These are phyloP conservation scores for Camellia sinensis DNA, from an alignment of 148 eudicot species.

Conservation along the genomic window DNA sequence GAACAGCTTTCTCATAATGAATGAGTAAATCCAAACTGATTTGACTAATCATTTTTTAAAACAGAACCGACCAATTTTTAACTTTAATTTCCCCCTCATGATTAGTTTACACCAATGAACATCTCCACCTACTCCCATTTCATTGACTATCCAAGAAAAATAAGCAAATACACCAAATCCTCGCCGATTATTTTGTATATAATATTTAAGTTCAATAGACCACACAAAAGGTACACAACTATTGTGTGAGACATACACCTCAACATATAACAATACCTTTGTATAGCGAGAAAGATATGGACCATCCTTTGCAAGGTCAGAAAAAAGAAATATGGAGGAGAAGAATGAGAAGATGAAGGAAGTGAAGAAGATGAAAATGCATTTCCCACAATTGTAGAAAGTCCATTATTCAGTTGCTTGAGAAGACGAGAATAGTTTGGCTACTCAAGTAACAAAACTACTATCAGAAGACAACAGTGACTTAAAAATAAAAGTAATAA, in stretches of 20 bases:
- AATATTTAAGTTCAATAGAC: neutral
- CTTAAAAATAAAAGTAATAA: constrained; percentile 4
- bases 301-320: constrained; percentile 3
- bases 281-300: neutral
- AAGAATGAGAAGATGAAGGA: neutral
- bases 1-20: too few species aligned
- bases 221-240: neutral
- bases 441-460: neutral
- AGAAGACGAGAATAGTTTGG: neutral
- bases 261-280: neutral
- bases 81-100: too few species aligned
- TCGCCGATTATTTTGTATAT: neutral
- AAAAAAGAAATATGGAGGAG: neutral
- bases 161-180: too few species aligned
- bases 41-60: too few species aligned
- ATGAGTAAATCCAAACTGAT: too few species aligned
- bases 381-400: constrained; percentile 1
- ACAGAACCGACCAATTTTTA: too few species aligned
- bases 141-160: too few species aligned
- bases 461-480: neutral
- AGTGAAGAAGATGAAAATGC: constrained; percentile 2
- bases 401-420: neutral
- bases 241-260: neutral
- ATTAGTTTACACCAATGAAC: too few species aligned
- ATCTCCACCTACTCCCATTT: neutral